Base-by-base conservation (phyloP, 192 early-diverging fungal genomes). In the Glomus cerebriforme region DNA sequence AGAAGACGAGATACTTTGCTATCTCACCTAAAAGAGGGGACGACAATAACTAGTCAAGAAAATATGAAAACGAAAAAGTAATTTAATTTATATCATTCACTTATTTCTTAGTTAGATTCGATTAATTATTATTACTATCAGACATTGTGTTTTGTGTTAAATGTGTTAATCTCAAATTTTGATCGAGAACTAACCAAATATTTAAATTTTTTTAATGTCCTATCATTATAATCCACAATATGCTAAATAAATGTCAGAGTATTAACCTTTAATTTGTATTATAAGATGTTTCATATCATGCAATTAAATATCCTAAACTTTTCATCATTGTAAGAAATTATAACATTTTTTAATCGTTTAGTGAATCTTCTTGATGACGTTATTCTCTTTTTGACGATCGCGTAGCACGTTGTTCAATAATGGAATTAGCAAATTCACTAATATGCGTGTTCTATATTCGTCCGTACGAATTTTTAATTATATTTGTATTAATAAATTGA, bases 1-100 rank as follows among this genome's bases (percentile, higher is more conserved):
- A 64, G 76, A 78, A 27, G 76, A 9, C 76, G 65, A 12, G 65
- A 78, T 17, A 49, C 3, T 32, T 78, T 78, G 8, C 17, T 78
- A 27, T 37, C 45, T 31, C 34, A 59, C 31, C 27, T 78, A 9
- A 19, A 15, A 17, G 76, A 78, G 27, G 75, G 62, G 1, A 65
- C 63, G 6, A 32, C 63, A 17, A 19, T 10, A 27, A 27, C 63
- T 13, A 8, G 19, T 54, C 49, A 54, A 54, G 49, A 54, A 54
- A 54, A 54, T 54, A 54, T 13, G 3, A 15, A 5, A 19, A 54
- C 47, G 4, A 54, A 19, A 19, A 19, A 54, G 17, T 19, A 54
- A 4, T n/a, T n/a, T n/a, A n/a, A n/a, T n/a, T n/a, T n/a, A n/a
- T n/a, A n/a, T 43, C 7, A 39, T 39, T 9, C 7, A 39, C 37